Evolutionary conservation across 1,284 basidiomycete species (phyloP), one percentile per base, ranked within the genome.

Genomic region (Schizophyllum commune): DNA sequence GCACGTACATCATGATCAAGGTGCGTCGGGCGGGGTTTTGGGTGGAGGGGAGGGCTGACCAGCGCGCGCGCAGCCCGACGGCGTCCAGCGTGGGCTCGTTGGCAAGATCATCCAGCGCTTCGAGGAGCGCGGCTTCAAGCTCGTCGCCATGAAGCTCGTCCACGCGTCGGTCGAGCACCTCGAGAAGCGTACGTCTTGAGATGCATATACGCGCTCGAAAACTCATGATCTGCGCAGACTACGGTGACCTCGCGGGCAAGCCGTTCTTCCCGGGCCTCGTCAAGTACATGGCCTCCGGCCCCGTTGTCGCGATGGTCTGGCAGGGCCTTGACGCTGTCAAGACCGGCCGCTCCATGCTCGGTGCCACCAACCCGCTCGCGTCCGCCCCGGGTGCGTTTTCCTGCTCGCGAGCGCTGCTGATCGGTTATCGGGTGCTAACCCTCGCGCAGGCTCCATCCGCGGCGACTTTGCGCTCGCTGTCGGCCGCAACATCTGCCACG

Each of bases 291-390:
- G 84, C 87, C 62, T 86, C 92, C 65, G 96, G 96, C 66, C 96
- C 96, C 69, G 96, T 99, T 69, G 89, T 97, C 71, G 92, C 85
- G 72, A 97, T 98, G 88, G 96, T 96, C 71, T 98, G 94, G 86
- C 85, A 98, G 80, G 96, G 96, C 69, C 88, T 96, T 71, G 94
- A 97, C 74, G 94, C 93, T 68, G 94, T 97, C 82, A 96, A 96
- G 84, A 94, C 92, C 65, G 95, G 95, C 69, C 94, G 95, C 78
- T 83, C 77, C 74, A 94, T 98, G 88, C 91, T 99, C 70, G 95
- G 96, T 73, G 89, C 94, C 57, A 98, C 97, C 74, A 98, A 99
- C 88, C 97, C 96, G 63, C 86, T 98, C 65, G 84, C 83, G 59
- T 98, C 96, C 65, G 80, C 85, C 65, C 85, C 93, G 67, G 94